Percentiles rank a stretch among this genome's conserved stretches.
These are phyloP conservation scores for Crithidia brevicula DNA, from an alignment of 208 protist species.

Conservation along the genomic window DNA sequence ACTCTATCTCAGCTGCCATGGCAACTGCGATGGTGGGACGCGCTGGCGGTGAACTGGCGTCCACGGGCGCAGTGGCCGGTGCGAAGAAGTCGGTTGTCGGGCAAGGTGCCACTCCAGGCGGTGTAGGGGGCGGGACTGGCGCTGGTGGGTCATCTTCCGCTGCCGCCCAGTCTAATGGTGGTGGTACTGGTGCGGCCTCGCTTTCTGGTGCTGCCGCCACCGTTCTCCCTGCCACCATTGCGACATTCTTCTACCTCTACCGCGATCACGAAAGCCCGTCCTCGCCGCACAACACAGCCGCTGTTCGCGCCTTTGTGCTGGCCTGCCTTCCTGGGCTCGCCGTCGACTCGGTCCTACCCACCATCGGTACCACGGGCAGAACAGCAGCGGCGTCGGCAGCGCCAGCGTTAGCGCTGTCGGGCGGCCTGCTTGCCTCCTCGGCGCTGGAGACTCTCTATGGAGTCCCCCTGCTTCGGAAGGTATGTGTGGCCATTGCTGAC, in stretches of 20 bases:
- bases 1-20: slow-evolving; percentile 28
- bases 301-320: slow-evolving; percentile 27
- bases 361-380: slow-evolving; percentile 2
- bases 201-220: not conserved
- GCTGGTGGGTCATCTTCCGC: not conserved
- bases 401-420: slow-evolving; percentile 5
- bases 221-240: slow-evolving; percentile 12
- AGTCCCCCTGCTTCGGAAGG: slow-evolving; percentile 45
- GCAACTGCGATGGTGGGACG: not conserved
- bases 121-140: not conserved
- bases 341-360: slow-evolving; percentile 7
- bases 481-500: slow-evolving; percentile 67
- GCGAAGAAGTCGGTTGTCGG: slow-evolving; percentile 1
- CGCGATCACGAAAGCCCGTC: slow-evolving; percentile 28
- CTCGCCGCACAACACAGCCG: slow-evolving; percentile 30
- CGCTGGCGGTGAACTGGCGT: not conserved
- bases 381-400: not conserved
- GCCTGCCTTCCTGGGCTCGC: slow-evolving; percentile 31
- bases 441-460: slow-evolving; percentile 52
- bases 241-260: slow-evolving; percentile 14
- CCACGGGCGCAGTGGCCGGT: not conserved
- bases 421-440: slow-evolving; percentile 39
- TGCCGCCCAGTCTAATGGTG: not conserved
- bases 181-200: not conserved
- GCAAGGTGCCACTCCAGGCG: not conserved